phyloP scores from a whole-genome alignment of 2,329 filamentous ascomycete species.

The Fusarium paranaense region DNA sequence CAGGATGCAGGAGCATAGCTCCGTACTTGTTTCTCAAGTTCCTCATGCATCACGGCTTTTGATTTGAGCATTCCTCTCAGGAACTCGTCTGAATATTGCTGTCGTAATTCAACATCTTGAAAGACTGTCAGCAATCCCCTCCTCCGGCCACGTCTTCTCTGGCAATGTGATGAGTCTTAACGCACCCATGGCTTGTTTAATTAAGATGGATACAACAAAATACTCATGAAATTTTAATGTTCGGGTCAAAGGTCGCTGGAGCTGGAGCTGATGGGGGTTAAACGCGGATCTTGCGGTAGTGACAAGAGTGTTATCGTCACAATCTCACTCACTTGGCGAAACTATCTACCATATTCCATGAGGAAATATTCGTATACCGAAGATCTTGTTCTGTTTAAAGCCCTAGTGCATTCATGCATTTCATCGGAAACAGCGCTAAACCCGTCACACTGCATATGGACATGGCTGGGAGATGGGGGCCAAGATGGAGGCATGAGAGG shows the following conservation, averaged over 20 bases:
- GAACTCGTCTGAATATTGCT: neutral
- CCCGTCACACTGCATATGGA: neutral
- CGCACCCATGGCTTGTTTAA: neutral
- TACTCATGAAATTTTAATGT: neutral
- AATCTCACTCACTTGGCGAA: neutral
- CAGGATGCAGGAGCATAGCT: neutral
- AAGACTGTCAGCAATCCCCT: neutral
- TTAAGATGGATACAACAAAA: neutral
- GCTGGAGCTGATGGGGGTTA: neutral
- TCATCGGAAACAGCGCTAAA: neutral
- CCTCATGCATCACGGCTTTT: neutral
- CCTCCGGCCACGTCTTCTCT: neutral
- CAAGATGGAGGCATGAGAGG: neutral
- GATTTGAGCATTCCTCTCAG: neutral
- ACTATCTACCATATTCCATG: no score
- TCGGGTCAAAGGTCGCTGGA: neutral
- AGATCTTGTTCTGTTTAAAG: neutral
- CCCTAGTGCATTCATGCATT: neutral
- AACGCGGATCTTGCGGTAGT: neutral
- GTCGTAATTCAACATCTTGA: neutral
- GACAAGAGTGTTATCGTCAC: neutral
- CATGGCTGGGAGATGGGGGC: neutral
- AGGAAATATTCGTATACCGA: neutral
- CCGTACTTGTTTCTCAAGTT: neutral
- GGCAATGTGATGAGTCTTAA: neutral